A percentile compares a stretch with the other conserved stretches of the same genome.
These are phyloP conservation scores for Phytophthora tubulina DNA, from an alignment of 352 stramenopile species.

Conservation along the genomic window DNA sequence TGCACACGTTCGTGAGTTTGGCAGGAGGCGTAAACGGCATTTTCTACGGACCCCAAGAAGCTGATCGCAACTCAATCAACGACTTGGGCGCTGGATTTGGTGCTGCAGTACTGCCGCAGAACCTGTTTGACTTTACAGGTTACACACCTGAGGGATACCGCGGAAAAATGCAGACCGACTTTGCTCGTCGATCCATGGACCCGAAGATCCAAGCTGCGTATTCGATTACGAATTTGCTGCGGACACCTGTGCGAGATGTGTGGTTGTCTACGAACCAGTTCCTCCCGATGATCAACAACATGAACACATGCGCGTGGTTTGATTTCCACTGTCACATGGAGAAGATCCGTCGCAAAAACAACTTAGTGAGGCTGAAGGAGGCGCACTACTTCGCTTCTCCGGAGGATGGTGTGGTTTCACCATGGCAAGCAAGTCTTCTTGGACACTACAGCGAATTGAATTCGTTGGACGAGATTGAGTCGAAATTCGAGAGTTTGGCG, in stretches of 20 bases:
- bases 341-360: conserved; percentile 38
- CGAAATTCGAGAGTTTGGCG: conserved; percentile 35
- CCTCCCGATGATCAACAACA: conserved; percentile 45
- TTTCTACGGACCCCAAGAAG: conserved; percentile 57
- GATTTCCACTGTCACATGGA: conserved; percentile 31
- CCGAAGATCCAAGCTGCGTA: conserved; percentile 29
- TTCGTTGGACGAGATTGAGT: conserved; percentile 36
- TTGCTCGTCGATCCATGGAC: conserved; percentile 29
- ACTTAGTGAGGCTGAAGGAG: conserved; percentile 46
- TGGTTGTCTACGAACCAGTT: conserved; percentile 37
- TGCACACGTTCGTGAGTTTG: conserved; percentile 56
- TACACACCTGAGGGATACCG: conserved; percentile 36
- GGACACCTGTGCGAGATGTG: conserved; percentile 33
- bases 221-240: conserved; percentile 29
- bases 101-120: conserved; percentile 22
- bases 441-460: conserved; percentile 51
- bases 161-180: conserved; percentile 53
- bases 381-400: conserved; percentile 62
- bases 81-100: conserved; percentile 35
- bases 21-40: conserved; percentile 53
- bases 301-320: conserved; percentile 33
- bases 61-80: conserved; percentile 27
- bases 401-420: conserved; percentile 42
- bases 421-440: conserved; percentile 50
- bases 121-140: conserved; percentile 44